Base-by-base conservation (phyloP, 371 early-diverging fungal genomes). In the Rhizopus stolonifer region DNA sequence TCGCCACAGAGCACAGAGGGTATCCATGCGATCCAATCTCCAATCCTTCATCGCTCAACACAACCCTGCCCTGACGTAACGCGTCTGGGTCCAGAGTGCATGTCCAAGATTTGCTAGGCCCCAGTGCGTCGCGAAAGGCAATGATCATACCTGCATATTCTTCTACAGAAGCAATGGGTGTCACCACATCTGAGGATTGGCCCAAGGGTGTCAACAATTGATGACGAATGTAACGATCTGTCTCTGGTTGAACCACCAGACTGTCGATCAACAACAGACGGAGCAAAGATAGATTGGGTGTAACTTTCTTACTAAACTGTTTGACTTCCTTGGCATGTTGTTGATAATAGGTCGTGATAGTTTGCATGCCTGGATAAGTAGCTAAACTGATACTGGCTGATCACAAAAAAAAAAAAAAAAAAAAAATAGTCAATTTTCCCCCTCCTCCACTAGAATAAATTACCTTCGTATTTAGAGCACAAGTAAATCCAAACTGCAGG, bases 141-240 rank as follows among this genome's bases (percentile, higher is more conserved):
- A 91, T 52, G 26, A 91, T 75, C 70, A 85, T 79, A 9, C 91
- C 89, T 49, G 87, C 90, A 46, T 89, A 85, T 54, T 89, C 89
- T 0, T 86, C 78, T 14, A 90, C 65, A 36, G 87, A 85, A 19
- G 81, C 79, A 45, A 90, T 71, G 0, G 90, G 84, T 5, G 85
- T 84, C 4, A 91, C 64, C 0, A 86, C 83, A 7, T 80, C 74
- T 21, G 31, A 29, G 10, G 31, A 29, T 29, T 29, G 31, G 4
- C 31, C 31, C 4, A 29, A 10, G 10, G 31, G 31, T 7, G 31
- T 29, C 4, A 29, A 10, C 4, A 29, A 10, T 29, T 29, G 31
- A 10, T 29, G 4, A 29, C 4, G 31, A 10, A 29, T 29, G 31
- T 7, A 10, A 10, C 31, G 31, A 29, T 29, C 31, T 4, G 31